phyloP scores from a whole-genome alignment of 371 early-diverging fungal species.

The Mucor mucedo region DNA sequence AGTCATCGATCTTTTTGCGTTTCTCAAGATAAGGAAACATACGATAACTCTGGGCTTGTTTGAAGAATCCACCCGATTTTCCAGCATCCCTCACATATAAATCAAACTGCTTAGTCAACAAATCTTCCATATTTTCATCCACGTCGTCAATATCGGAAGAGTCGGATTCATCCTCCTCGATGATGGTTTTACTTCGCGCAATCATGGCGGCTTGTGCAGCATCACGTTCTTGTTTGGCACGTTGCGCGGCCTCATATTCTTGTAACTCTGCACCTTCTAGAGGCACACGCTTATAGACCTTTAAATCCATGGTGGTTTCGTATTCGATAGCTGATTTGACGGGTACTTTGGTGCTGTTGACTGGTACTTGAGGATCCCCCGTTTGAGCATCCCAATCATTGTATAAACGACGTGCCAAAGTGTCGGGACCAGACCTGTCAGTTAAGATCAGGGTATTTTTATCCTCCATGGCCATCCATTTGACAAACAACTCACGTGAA shows the following conservation, averaged over 20 bases:
- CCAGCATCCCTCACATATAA: constrained; percentile 79
- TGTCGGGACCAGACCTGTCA: constrained; percentile 73
- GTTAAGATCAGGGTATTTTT: constrained; percentile 79
- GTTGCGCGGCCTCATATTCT: constrained; percentile 65
- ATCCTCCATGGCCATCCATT: constrained; percentile 58
- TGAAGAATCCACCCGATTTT: constrained; percentile 76
- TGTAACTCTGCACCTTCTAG: constrained; percentile 90
- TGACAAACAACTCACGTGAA: constrained; percentile 77
- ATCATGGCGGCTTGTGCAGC: constrained; percentile 76
- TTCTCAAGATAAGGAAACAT: constrained; percentile 92
- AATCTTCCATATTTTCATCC: constrained; percentile 61
- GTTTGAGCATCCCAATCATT: constrained; percentile 65
- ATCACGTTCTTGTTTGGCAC: constrained; percentile 70
- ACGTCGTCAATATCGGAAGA: constrained; percentile 68
- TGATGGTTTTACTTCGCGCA: constrained; percentile 67
- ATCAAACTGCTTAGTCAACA: constrained; percentile 70
- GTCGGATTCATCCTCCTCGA: constrained; percentile 79
- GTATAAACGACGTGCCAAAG: constrained; percentile 75
- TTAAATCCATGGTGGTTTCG: constrained; percentile 46
- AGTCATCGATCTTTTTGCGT: constrained; percentile 87
- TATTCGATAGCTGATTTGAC: constrained; percentile 57
- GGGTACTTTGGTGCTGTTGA: constrained; percentile 24
- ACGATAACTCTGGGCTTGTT: constrained; percentile 78
- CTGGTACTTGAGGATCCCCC: neutral
- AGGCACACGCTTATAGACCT: constrained; percentile 65